Conservation (phyloP, 371 early-diverging fungal genomes). For the Batrachochytrium dendrobatidis region DNA sequence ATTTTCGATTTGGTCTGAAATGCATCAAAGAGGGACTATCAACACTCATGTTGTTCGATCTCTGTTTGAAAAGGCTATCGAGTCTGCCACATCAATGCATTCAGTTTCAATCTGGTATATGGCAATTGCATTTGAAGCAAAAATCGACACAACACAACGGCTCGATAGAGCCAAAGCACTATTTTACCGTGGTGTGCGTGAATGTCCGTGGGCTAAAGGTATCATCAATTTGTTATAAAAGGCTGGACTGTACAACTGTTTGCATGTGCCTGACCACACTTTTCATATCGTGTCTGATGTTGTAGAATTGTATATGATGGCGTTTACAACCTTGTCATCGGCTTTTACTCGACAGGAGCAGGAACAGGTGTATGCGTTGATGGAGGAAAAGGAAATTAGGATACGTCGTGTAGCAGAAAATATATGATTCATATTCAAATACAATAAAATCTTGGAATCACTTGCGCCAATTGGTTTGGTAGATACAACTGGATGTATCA, state of each 20-base stretch:
- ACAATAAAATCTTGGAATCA: too few relatives aligned
- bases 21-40: conserved; percentile 50
- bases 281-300: conserved; percentile 1
- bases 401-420: conserved; percentile 34
- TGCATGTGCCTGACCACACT: not conserved
- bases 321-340: conserved; percentile 36
- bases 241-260: not conserved
- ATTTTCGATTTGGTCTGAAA: conserved; percentile 53
- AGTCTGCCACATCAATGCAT: conserved; percentile 38
- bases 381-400: conserved; percentile 63
- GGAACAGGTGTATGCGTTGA: conserved; percentile 44
- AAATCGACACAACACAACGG: conserved; percentile 26
- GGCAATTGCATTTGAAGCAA: conserved; percentile 52
- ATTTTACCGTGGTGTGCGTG: conserved; percentile 52
- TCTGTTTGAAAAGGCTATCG: conserved; percentile 53
- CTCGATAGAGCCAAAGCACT: conserved; percentile 49
- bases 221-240: conserved; percentile 2
- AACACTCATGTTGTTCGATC: conserved; percentile 51
- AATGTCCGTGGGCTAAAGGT: conserved; percentile 71
- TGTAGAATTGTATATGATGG: conserved; percentile 49
- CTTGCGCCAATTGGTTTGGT: too few relatives aligned
- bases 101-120: conserved; percentile 49
- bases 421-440: too few relatives aligned
- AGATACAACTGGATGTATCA: too few relatives aligned
- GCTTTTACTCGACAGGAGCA: conserved; percentile 44